A percentile compares a stretch with the other conserved stretches of the same genome.
phyloP scores from a whole-genome alignment of 371 early-diverging fungal genomes.

The Fennellomyces sp. region DNA sequence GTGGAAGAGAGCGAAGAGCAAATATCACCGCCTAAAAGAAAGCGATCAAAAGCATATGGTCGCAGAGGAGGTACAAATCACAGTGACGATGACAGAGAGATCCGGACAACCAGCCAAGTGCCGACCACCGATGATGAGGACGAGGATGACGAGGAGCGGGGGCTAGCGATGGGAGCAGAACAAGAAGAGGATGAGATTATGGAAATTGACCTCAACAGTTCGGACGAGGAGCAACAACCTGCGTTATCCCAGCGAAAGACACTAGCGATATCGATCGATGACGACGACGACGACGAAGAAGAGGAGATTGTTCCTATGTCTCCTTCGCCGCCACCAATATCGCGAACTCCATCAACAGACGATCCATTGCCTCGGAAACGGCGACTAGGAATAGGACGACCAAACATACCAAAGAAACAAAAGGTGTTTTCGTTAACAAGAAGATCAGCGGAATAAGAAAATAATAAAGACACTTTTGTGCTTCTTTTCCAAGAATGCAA shows the following conservation, averaged over 20 bases:
- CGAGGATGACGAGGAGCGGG: conserved; percentile 15
- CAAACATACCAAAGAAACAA: neutral
- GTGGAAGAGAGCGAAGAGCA: conserved; percentile 11
- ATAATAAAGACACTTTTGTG: neutral
- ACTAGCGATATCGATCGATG: neutral
- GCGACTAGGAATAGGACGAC: neutral
- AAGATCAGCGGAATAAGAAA: neutral
- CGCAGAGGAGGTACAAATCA: neutral
- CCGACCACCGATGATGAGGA: conserved; percentile 22
- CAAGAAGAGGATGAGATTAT: neutral
- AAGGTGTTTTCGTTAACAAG: neutral
- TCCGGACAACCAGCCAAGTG: conserved; percentile 23
- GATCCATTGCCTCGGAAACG: neutral
- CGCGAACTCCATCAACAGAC: neutral
- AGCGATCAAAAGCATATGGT: neutral
- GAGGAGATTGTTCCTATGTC: neutral
- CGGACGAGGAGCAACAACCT: neutral
- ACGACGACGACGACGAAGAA: neutral
- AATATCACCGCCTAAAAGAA: neutral
- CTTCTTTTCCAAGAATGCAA: conserved; percentile 18
- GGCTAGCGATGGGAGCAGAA: neutral
- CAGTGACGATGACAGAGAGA: neutral
- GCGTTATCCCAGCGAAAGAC: neutral
- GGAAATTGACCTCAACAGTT: conserved; percentile 4
- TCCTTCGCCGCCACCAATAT: neutral